These are phyloP conservation scores for Ophiostoma ulmi DNA, from an alignment of 2,329 filamentous ascomycete genomes.

Conservation along the genomic window DNA sequence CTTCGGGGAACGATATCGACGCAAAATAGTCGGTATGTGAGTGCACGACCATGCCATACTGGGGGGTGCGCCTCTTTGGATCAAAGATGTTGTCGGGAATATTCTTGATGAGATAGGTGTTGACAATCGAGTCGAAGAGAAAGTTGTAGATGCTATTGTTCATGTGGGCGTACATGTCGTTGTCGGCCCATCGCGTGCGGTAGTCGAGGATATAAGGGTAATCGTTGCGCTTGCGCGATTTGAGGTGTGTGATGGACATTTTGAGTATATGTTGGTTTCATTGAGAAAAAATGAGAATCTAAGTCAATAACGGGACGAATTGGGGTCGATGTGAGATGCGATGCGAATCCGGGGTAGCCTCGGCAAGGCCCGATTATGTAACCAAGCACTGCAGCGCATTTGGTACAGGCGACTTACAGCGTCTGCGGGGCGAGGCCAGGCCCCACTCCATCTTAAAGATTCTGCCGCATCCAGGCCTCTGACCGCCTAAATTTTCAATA, in stretches of 20 bases:
- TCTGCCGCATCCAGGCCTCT: slow-evolving; percentile 15
- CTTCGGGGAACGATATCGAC: slow-evolving; percentile 72
- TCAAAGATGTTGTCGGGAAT: slow-evolving; percentile 60
- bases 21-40: slow-evolving; percentile 82
- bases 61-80: slow-evolving; percentile 58
- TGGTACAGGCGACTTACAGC: background rate
- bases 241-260: slow-evolving; percentile 40
- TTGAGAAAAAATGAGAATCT: too few relatives aligned
- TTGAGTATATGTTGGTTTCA: background rate
- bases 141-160: slow-evolving; percentile 87
- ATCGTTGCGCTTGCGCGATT: slow-evolving; percentile 61
- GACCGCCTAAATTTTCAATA: slow-evolving; percentile 24
- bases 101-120: slow-evolving; percentile 73
- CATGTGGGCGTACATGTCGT: slow-evolving; percentile 92
- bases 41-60: slow-evolving; percentile 80
- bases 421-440: slow-evolving; percentile 1
- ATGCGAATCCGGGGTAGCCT: slow-evolving; percentile 17
- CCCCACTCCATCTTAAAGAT: slow-evolving; percentile 8
- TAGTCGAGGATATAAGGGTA: slow-evolving; percentile 78
- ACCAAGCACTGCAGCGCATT: background rate
- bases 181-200: slow-evolving; percentile 84
- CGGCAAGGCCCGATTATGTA: slow-evolving; percentile 17
- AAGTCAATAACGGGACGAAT: background rate
- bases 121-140: slow-evolving; percentile 84
- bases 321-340: background rate